Evolutionary conservation across 2,329 filamentous ascomycete genomes (phyloP), one percentile per base, ranked within the genome.

Genomic region (Pseudomassariella vexata): DNA sequence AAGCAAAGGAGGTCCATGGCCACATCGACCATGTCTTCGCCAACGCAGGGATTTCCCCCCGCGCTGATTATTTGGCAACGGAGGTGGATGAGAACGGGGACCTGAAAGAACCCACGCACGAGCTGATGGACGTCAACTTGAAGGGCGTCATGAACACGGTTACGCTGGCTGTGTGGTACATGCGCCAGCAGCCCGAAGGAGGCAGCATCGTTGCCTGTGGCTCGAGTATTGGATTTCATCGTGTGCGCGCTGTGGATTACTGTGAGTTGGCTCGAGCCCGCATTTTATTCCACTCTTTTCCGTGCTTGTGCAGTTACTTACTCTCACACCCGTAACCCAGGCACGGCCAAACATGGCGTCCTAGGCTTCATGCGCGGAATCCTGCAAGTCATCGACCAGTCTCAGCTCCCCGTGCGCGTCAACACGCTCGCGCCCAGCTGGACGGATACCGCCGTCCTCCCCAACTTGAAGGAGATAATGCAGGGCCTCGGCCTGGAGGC

Each of bases 11-110:
- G 9, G 78, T 85, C 32, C 73, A 84, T 40, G 84, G 88, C 48
- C 82, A 85, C 39, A 73, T 90, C 38, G 84, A 85, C 25, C 75
- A 84, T 50, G 85, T 26, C 6, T 87, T 88, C 47, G 77, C 82
- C 32, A 79, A 79, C 41, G 76, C 76, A 1, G 76, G 76, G 11
- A 55, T 78, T 19, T 57, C 55, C 1, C 63, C 66, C 7, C 57
- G 57, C 4, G 57, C 58, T 3, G 50, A 69, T 42, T 74, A 70
- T 39, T 40, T 75, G 3, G 56, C 56, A 4, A 55, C 60, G 3
- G 60, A 62, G n/a, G 50, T 67, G 8, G 67, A 76, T 30, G 62
- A 59, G 14, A 60, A 62, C n/a, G 70, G 68, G 0, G 61, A 73
- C 20, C 56, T 65, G 5, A 49, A 60, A 21, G 63, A 71, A 34